These are phyloP conservation scores for Babesia ovis DNA, from an alignment of 169 alveolate genomes.

Conservation along the genomic window DNA sequence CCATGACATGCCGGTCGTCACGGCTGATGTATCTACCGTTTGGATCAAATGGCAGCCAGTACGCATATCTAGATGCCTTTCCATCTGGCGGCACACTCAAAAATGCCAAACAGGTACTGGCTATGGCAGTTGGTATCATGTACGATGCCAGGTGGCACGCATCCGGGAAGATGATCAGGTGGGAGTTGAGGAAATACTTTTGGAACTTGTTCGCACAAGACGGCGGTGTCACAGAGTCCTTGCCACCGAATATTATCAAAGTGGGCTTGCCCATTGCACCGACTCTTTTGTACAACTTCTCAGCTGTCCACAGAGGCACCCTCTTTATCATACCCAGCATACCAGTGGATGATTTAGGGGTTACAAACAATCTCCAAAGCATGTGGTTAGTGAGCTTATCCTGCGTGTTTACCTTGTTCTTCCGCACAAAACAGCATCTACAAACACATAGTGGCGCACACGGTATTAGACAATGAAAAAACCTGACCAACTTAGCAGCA, in stretches of 20 bases:
- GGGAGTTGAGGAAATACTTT: slow-evolving; percentile 51
- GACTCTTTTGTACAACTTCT: slow-evolving; percentile 69
- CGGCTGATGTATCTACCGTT: slow-evolving; percentile 45
- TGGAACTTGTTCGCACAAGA: slow-evolving; percentile 29
- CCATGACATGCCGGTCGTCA: slow-evolving; percentile 19
- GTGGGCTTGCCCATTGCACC: slow-evolving; percentile 60
- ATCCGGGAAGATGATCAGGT: slow-evolving; percentile 52
- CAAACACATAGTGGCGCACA: slow-evolving; percentile 36
- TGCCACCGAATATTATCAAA: slow-evolving; percentile 55
- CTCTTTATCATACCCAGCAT: slow-evolving; percentile 74
- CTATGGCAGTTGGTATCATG: slow-evolving; percentile 53
- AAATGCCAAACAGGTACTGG: slow-evolving; percentile 63
- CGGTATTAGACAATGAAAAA: slow-evolving; percentile 71
- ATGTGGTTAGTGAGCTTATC: slow-evolving; percentile 51
- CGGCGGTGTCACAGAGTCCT: slow-evolving; percentile 60
- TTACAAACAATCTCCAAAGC: slow-evolving; percentile 76
- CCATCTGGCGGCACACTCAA: slow-evolving; percentile 38
- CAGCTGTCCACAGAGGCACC: slow-evolving; percentile 77
- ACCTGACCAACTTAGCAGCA: slow-evolving; percentile 44
- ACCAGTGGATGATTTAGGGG: slow-evolving; percentile 65
- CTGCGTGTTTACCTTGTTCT: background rate
- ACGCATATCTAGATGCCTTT: slow-evolving; percentile 11
- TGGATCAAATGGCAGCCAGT: slow-evolving; percentile 60
- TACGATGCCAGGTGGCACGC: slow-evolving; percentile 53
- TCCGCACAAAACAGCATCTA: slow-evolving; percentile 44